These are phyloP conservation scores for Rasamsonia emersonii DNA, from an alignment of 2,329 filamentous ascomycete species.

Conservation along the genomic window DNA sequence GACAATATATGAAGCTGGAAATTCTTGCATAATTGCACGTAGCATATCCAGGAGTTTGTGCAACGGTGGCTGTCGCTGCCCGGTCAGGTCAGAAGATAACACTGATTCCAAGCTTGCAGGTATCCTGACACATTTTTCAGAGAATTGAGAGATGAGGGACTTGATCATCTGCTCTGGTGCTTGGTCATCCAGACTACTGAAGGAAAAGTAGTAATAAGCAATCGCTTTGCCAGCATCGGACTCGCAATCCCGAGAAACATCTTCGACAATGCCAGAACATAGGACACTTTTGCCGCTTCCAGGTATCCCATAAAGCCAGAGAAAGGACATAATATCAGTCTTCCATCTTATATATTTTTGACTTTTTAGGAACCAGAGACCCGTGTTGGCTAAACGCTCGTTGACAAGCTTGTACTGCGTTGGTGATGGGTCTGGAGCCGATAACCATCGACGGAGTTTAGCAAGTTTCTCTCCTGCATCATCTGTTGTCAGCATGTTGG, in stretches of 20 bases:
- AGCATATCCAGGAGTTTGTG: constrained; percentile 15
- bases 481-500: no score
- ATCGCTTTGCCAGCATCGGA: constrained; percentile 14
- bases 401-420: background rate
- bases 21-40: constrained; percentile 14
- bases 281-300: constrained; percentile 35
- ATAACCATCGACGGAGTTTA: constrained; percentile 1
- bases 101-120: background rate
- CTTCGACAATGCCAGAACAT: constrained; percentile 28
- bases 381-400: background rate
- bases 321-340: constrained; percentile 17
- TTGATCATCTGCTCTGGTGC: background rate
- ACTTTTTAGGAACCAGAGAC: constrained; percentile 7
- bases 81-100: constrained; percentile 10
- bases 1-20: constrained; percentile 25
- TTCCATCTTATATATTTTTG: constrained; percentile 7
- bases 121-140: background rate
- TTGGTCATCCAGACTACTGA: constrained; percentile 25
- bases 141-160: background rate
- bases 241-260: constrained; percentile 11
- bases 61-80: constrained; percentile 8
- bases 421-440: background rate
- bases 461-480: constrained; percentile 2
- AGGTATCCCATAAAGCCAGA: constrained; percentile 34
- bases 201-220: constrained; percentile 35